Evolutionary conservation across 2,329 filamentous ascomycete species (phyloP), one percentile per base, ranked within the genome.

Genomic region (Aspergillus melleus): DNA sequence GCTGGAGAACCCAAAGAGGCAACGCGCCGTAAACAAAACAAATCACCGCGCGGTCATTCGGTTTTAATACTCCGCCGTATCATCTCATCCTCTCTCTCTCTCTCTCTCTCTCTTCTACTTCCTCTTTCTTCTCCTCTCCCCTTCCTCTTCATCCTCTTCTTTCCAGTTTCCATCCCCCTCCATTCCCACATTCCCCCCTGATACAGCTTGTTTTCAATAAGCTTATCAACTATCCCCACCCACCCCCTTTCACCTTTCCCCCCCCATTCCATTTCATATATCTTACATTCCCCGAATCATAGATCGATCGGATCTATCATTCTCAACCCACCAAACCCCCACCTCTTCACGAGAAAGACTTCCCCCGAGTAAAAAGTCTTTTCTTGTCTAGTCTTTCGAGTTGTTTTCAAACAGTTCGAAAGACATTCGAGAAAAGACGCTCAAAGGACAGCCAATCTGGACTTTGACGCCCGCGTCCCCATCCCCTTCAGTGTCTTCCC

Each of bases 401-500:
- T 78, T 78, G 75, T 77, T 77, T 64, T 63, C 60, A 66, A 73
- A 74, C 75, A 77, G 71, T 79, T 78, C 76, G 76, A 76, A 77
- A 78, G 76, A 73, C 73, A 76, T 87, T 87, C 86, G 86, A 91
- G 88, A 88, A 87, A 84, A 85, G 86, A 82, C 87, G 83, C 82
- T 80, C 79, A 78, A 82, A 88, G 90, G 88, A 88, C 90, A 90
- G 91, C 84, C 91, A 97, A 92, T 86, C 93, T 97, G 93, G 93
- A 97, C 91, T 97, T 96, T 95, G 93, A 96, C 90, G 92, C 93
- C 84, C 91, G 92, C 83, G 91, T 97, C 83, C 92, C 94, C 86
- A 95, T 98, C 83, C 94, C 94, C 84, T 96, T 97, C 89, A 97
- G 92, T 91, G 90, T 97, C 90, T 97, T 98, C 88, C 94, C 94